Conservation (phyloP, 2,329 filamentous ascomycete genomes). For the Penicillium palitans region DNA sequence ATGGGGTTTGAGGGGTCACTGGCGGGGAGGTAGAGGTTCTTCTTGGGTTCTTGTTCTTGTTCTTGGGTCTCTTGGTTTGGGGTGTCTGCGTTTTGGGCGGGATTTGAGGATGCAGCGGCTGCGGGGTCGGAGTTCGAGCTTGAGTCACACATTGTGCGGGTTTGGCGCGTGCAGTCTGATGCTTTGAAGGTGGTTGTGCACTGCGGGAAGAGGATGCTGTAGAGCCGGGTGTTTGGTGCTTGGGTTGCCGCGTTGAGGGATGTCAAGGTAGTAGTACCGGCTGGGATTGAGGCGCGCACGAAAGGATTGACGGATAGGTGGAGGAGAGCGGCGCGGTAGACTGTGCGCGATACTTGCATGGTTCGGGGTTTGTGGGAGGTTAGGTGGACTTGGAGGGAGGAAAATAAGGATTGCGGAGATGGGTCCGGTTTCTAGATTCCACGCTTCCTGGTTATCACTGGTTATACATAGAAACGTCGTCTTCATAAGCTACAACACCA, state of each 20-base stretch:
- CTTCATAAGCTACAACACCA: too few relatives aligned
- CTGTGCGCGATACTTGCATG: conserved; percentile 33
- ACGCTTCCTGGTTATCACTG: neutral
- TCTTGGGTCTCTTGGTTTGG: conserved; percentile 10
- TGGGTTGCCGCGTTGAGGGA: conserved; percentile 10
- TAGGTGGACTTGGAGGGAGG: neutral
- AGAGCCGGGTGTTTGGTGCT: conserved; percentile 18
- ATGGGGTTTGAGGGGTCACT: conserved; percentile 56
- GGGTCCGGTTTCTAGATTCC: neutral
- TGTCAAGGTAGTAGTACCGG: neutral
- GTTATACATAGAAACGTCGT: too few relatives aligned
- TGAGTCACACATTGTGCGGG: conserved; percentile 27
- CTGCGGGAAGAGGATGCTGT: conserved; percentile 32
- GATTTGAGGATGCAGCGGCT: neutral
- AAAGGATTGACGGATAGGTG: conserved; percentile 26
- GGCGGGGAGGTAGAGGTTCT: conserved; percentile 61
- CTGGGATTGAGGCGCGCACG: conserved; percentile 22
- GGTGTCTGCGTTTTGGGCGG: neutral
- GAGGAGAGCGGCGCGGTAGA: conserved; percentile 32
- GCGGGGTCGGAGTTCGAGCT: neutral
- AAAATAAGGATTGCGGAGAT: conserved; percentile 7
- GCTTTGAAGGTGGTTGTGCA: conserved; percentile 20
- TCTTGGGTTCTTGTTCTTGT: conserved; percentile 10
- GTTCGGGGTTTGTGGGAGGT: neutral
- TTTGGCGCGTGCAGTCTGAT: conserved; percentile 11